These are phyloP conservation scores for Lentinula detonsa DNA, from an alignment of 768 basidiomycete genomes.

Conservation along the genomic window DNA sequence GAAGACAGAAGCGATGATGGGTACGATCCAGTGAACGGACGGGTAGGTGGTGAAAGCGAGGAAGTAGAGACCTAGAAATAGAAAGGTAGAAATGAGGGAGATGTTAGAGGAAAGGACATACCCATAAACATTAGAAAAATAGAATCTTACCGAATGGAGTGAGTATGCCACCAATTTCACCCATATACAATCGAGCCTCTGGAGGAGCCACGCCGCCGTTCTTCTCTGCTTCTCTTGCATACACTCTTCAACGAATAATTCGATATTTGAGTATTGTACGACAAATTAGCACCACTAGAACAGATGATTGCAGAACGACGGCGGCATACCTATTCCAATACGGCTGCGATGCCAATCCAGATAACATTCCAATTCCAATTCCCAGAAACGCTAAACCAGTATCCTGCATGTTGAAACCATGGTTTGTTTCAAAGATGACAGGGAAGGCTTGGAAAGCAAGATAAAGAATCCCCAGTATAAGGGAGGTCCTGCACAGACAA, in stretches of 20 bases:
- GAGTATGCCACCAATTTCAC: slow-evolving; percentile 60
- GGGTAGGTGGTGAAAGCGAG: slow-evolving; percentile 49
- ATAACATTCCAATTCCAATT: slow-evolving; percentile 50
- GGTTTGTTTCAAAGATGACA: slow-evolving; percentile 47
- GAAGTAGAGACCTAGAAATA: slow-evolving; percentile 33
- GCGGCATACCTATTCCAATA: slow-evolving; percentile 39
- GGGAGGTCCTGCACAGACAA: slow-evolving; percentile 43
- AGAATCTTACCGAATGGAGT: slow-evolving; percentile 46
- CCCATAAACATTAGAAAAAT: slow-evolving; percentile 26
- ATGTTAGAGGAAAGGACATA: slow-evolving; percentile 46
- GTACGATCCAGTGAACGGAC: slow-evolving; percentile 56
- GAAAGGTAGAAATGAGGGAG: slow-evolving; percentile 43
- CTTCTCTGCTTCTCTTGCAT: slow-evolving; percentile 26
- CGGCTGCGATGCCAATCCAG: slow-evolving; percentile 48
- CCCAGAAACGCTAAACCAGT: slow-evolving; percentile 57
- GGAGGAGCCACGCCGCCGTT: slow-evolving; percentile 50
- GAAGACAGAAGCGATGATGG: slow-evolving; percentile 57
- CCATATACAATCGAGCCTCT: slow-evolving; percentile 61
- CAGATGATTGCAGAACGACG: slow-evolving; percentile 9
- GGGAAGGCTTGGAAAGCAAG: slow-evolving; percentile 54
- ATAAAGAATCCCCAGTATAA: slow-evolving; percentile 58
- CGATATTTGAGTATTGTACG: no score
- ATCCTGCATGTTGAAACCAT: slow-evolving; percentile 42
- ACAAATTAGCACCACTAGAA: neutral
- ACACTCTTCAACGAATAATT: slow-evolving; percentile 21